Evolutionary conservation across 2,329 filamentous ascomycete species (phyloP), one percentile per base, ranked within the genome.

Genomic region (Aspergillus jensenii): DNA sequence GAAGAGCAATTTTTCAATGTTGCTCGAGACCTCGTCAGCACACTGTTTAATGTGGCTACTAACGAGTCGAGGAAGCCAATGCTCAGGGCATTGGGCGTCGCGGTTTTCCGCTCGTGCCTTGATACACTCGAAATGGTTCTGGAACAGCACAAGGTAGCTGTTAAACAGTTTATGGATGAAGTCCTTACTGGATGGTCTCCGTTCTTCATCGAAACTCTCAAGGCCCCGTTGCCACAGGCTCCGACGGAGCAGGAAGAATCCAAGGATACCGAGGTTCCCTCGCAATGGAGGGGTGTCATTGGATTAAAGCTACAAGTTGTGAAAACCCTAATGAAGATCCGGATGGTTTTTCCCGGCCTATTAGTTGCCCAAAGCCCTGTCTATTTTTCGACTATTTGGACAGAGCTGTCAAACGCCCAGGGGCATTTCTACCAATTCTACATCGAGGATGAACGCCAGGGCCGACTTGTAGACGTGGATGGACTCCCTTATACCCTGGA

Each of bases 61-160:
- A 90, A 90, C 71, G 85, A 89, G 59, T 82, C 82, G 60, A 86
- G 90, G 66, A 92, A 90, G 71, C 83, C 89, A 9, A 86, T 86
- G 59, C 81, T 96, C 58, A 86, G 95, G 60, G 91, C 92, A 31
- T 81, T 98, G 65, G 90, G 95, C 40, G 89, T 98, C 43, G 91
- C 90, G 41, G 90, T 97, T 58, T 96, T 98, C 81, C 86, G 91
- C 57, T 87, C 87, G 49, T 96, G 91, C 76, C 96, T 99, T 73
- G 92, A 98, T 72, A 90, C 95, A 56, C 85, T 99, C 78, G 92
- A 98, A 76, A 96, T 97, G 85, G 90, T 98, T 64, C 90, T 96
- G 81, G 93, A 96, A 65, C 91, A 96, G 66, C 90, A 98, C 76
- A 90, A 90, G 68, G 83, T 84, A 58, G 90, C 90, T 55, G 91